Evolutionary conservation across 805 yeast species (phyloP).

Genomic region (Zygoascus biomembranicola): DNA sequence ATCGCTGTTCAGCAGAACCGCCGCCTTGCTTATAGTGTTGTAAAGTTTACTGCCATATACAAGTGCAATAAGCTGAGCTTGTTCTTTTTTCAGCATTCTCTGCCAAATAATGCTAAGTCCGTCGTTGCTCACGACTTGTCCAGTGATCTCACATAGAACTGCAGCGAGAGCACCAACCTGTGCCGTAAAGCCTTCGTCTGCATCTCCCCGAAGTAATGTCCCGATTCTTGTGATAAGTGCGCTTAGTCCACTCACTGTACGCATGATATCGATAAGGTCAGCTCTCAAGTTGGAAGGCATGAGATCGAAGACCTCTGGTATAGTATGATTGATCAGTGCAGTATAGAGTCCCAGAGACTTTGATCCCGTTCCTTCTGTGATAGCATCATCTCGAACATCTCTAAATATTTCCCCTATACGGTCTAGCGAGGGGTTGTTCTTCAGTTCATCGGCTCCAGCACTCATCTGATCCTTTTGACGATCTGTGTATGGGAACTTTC

Average conservation of each 20-base stretch:
- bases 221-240: neutral
- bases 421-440: neutral
- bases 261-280: neutral
- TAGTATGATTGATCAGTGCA: conserved; percentile 4
- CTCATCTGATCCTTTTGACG: neutral
- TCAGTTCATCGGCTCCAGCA: neutral
- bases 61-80: neutral
- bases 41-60: conserved; percentile 8
- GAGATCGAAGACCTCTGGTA: neutral
- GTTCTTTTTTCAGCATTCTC: neutral
- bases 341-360: conserved; percentile 2
- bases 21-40: neutral
- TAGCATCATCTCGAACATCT: neutral
- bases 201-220: neutral
- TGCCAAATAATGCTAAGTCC: neutral
- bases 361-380: neutral
- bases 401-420: neutral
- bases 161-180: neutral
- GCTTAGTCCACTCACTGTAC: neutral
- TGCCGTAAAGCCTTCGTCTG: neutral
- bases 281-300: neutral
- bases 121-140: neutral
- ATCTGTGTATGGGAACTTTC: too few relatives aligned
- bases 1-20: neutral
- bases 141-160: conserved; percentile 1